phyloP scores from a whole-genome alignment of 805 yeast genomes.

The Starmera caribaea region DNA sequence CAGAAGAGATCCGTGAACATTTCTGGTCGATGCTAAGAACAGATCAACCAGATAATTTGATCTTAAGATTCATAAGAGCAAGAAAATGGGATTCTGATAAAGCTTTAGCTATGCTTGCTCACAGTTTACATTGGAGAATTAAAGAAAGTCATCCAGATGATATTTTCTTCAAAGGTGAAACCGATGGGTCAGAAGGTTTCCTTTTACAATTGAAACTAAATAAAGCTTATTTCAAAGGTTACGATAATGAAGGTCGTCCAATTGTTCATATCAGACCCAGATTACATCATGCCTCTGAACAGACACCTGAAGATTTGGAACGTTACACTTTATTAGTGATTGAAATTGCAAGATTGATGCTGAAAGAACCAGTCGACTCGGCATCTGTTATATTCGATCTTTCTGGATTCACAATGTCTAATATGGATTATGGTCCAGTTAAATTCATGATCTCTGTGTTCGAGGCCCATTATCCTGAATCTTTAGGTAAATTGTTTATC shows the following conservation, averaged over 20 bases:
- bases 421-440: constrained; percentile 89
- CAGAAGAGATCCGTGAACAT: constrained; percentile 38
- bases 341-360: constrained; percentile 71
- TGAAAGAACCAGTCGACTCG: constrained; percentile 68
- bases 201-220: constrained; percentile 38
- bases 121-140: constrained; percentile 68
- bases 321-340: constrained; percentile 66
- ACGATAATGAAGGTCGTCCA: constrained; percentile 67
- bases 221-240: constrained; percentile 69
- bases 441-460: constrained; percentile 82
- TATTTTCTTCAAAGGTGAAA: constrained; percentile 65
- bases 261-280: constrained; percentile 74
- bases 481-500: constrained; percentile 72
- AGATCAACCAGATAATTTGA: constrained; percentile 73
- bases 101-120: constrained; percentile 60
- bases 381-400: constrained; percentile 83
- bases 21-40: constrained; percentile 57
- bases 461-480: constrained; percentile 96
- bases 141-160: constrained; percentile 51
- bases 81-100: constrained; percentile 75
- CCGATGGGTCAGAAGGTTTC: constrained; percentile 33
- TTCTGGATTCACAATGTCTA: constrained; percentile 75
- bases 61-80: constrained; percentile 74
- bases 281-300: constrained; percentile 60
- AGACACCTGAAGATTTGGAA: constrained; percentile 62